phyloP scores from a whole-genome alignment of 495 filamentous ascomycete genomes.

The Penicillium nucicola region DNA sequence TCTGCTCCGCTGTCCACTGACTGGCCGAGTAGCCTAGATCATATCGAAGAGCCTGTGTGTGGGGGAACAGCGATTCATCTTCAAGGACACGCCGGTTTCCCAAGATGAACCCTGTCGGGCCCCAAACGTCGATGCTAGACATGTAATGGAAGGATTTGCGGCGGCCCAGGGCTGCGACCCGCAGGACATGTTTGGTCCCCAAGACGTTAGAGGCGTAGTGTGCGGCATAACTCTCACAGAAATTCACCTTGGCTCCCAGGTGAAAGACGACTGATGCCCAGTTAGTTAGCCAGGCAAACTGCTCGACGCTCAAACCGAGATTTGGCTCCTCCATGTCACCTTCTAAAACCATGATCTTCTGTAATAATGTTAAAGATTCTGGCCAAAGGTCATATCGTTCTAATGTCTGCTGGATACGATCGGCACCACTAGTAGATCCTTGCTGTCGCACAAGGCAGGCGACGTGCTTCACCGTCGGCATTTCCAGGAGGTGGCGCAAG shows the following conservation, averaged over 20 bases:
- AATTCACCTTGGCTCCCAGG: conserved; percentile 21
- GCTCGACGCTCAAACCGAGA: neutral
- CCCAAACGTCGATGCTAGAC: conserved; percentile 17
- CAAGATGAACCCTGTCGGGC: conserved; percentile 2
- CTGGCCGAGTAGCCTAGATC: conserved; percentile 22
- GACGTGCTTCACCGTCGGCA: conserved; percentile 5
- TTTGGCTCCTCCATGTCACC: conserved; percentile 5
- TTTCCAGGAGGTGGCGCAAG: neutral
- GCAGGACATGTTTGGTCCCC: conserved; percentile 12
- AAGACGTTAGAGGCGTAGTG: conserved; percentile 18
- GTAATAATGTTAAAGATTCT: neutral
- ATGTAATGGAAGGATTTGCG: conserved; percentile 22
- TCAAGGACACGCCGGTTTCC: conserved; percentile 8
- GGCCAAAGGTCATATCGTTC: conserved; percentile 5
- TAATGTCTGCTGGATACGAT: neutral
- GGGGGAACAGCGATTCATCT: conserved; percentile 6
- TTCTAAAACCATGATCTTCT: conserved; percentile 10
- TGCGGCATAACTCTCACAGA: conserved; percentile 10
- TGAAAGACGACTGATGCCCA: conserved; percentile 18
- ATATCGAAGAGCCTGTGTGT: conserved; percentile 8
- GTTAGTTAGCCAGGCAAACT: conserved; percentile 4
- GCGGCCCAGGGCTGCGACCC: conserved; percentile 7
- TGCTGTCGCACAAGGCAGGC: conserved; percentile 9
- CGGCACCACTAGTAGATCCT: neutral
- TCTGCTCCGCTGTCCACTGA: conserved; percentile 19